These are phyloP conservation scores for Notholithocarpus densiflorus DNA, from an alignment of 306 rosid genomes.

Conservation along the genomic window DNA sequence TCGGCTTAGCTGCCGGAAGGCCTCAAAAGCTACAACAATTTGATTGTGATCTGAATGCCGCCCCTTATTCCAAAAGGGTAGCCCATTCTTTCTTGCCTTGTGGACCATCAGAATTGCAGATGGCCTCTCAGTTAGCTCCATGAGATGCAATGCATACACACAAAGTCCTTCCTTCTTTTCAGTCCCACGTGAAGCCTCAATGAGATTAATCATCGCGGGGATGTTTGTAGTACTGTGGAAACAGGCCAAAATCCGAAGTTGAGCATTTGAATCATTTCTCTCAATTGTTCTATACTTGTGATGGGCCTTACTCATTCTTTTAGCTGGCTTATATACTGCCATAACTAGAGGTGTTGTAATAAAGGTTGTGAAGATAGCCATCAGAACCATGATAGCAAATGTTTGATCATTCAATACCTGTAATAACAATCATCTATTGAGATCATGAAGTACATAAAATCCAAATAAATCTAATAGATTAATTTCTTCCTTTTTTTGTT, in stretches of 20 bases:
- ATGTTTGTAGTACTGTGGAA: constrained; percentile 61
- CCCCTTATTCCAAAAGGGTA: constrained; percentile 65
- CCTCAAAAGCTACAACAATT: constrained; percentile 58
- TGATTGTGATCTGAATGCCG: constrained; percentile 25
- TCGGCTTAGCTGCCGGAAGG: constrained; percentile 46
- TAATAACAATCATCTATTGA: constrained; percentile 12
- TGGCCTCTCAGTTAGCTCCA: constrained; percentile 64
- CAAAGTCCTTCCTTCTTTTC: constrained; percentile 52
- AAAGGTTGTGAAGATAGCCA: constrained; percentile 88
- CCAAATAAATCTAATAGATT: not conserved
- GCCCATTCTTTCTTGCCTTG: constrained; percentile 52
- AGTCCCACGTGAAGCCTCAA: constrained; percentile 77
- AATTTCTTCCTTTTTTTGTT: not conserved
- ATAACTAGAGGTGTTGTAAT: constrained; percentile 79
- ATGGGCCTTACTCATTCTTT: constrained; percentile 29
- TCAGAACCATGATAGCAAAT: constrained; percentile 85
- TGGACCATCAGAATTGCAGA: constrained; percentile 68
- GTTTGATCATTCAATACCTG: constrained; percentile 93
- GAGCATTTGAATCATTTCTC: constrained; percentile 47
- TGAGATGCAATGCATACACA: constrained; percentile 83
- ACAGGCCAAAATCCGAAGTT: constrained; percentile 68
- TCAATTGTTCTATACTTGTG: constrained; percentile 62
- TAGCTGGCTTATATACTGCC: constrained; percentile 61
- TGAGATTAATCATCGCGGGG: constrained; percentile 67
- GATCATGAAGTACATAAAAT: not conserved